phyloP scores from a whole-genome alignment of 2,329 filamentous ascomycete genomes.

The Arthrobotrys musiformis region DNA sequence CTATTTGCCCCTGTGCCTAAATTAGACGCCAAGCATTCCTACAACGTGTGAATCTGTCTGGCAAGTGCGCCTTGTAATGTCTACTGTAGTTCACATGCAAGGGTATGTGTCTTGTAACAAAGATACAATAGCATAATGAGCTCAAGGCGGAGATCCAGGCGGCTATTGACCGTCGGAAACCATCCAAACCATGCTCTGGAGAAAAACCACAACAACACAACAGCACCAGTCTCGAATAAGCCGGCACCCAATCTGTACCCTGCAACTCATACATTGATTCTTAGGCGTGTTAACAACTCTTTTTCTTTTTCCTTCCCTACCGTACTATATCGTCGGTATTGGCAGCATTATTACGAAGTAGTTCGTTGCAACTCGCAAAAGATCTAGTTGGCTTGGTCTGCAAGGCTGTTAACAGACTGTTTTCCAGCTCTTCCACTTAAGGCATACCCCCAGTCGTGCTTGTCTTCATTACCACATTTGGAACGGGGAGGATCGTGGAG shows the following conservation, averaged over 20 bases:
- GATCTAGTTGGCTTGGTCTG: neutral
- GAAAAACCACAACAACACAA: neutral
- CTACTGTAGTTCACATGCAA: neutral
- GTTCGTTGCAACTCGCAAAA: slow-evolving; percentile 2
- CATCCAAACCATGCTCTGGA: neutral
- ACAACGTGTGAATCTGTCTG: too few relatives aligned
- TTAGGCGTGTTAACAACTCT: neutral
- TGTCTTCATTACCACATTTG: too few relatives aligned
- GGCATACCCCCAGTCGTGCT: too few relatives aligned
- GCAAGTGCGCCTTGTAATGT: neutral
- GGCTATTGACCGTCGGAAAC: neutral
- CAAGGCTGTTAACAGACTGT: neutral
- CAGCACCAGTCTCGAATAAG: neutral
- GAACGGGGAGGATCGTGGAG: too few relatives aligned
- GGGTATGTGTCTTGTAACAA: neutral
- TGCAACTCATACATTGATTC: neutral
- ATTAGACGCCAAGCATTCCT: too few relatives aligned
- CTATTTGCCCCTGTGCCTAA: too few relatives aligned
- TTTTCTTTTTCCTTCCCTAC: neutral
- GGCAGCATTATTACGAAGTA: neutral
- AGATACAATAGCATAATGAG: neutral
- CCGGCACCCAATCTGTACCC: neutral
- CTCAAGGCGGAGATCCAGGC: neutral
- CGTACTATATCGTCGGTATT: neutral
- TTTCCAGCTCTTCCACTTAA: neutral